Evolutionary conservation across 2,329 filamentous ascomycete species (phyloP), one percentile per base, ranked within the genome.

Genomic region (Phyllosticta citribraziliensis): DNA sequence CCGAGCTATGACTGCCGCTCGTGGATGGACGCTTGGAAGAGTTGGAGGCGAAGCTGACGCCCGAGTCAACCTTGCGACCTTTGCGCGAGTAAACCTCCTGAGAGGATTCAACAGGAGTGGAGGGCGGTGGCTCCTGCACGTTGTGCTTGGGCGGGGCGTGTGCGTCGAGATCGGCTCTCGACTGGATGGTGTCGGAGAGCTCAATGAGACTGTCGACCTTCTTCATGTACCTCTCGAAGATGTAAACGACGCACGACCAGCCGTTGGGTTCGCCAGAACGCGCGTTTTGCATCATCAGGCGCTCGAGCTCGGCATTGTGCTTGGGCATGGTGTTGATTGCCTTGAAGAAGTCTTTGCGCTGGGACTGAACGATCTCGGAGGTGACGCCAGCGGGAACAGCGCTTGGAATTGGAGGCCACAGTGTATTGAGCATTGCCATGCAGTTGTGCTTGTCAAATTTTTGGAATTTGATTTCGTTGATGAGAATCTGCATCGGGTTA

Each of bases 371-470:
- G 6, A 80, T 76, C 25, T 78, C 70, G 3, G 74, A 70, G 9
- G 79, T 82, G 57, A 81, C 78, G 20, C 62, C 66, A 19, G 76
- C 75, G 17, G 73, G 70, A 19, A 57, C 27, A n/a, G 55, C 40
- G 12, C 72, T 70, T 52, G 76, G 75, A 52, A 80, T 76, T 2
- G 85, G 84, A 8, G 85, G 85, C 64, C 86, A 84, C 30, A 88
- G 75, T 10, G 84, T 87, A 72, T 88, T 88, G 57, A 88, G 80
- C 80, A 88, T 84, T 58, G 83, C 85, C 64, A 86, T 78, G 68
- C 84, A 86, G 69, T 86, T 87, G 67, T 81, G 78, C 70, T 85
- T 86, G 74, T 84, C 83, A 72, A 84, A 85, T 0, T 84, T 83
- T 33, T 79, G 75, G 30, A 85, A 75, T 25, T 83, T 80, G 66